phyloP scores from a whole-genome alignment of 1,284 basidiomycete species.

The Phylloporus sp. region DNA sequence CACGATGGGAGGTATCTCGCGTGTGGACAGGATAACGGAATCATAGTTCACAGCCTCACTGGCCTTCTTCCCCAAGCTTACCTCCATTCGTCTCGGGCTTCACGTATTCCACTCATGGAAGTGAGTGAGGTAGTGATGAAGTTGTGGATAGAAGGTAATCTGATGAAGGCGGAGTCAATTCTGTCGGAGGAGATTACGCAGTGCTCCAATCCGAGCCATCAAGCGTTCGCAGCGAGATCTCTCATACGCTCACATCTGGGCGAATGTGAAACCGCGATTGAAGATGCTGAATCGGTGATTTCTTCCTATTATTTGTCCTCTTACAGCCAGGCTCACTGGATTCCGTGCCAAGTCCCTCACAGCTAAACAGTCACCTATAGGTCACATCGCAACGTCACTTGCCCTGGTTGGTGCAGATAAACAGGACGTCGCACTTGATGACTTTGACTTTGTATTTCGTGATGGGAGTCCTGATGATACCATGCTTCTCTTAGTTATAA shows the following conservation, averaged over 20 bases:
- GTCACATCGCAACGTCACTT: too few species aligned
- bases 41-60: conserved; percentile 1
- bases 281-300: conserved; percentile 4
- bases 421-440: too few species aligned
- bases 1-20: conserved; percentile 7
- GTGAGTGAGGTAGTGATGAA: too few species aligned
- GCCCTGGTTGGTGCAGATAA: too few species aligned
- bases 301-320: too few species aligned
- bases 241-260: conserved; percentile 3
- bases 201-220: background rate
- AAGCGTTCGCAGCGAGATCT: background rate
- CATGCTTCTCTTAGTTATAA: too few species aligned
- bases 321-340: too few species aligned
- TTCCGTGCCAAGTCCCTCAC: too few species aligned
- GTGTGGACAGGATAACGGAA: background rate
- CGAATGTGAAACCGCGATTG: conserved; percentile 4
- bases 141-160: conserved; percentile 1
- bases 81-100: too few species aligned
- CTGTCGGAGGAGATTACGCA: conserved; percentile 7
- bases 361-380: too few species aligned
- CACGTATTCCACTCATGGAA: background rate
- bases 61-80: conserved; percentile 3
- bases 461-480: too few species aligned
- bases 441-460: too few species aligned
- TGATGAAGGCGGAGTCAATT: background rate